Evolutionary conservation across 305 asterid genomes (phyloP), one percentile per base, ranked within the genome.

Genomic region (Fraxinus floribunda): DNA sequence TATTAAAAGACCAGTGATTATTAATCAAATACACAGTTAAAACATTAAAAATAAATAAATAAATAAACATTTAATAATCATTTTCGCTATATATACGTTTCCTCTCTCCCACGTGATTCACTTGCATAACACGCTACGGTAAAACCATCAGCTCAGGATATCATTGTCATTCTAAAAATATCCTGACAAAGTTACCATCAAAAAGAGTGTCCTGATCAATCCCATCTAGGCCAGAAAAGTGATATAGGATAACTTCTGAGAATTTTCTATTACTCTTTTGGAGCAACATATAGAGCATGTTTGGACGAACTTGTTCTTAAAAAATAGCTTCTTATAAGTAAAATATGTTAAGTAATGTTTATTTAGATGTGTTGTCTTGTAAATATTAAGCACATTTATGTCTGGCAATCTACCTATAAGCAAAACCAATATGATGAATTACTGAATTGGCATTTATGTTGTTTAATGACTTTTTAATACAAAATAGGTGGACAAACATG

Each of bases 1-100:
- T 44, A 32, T 38, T 83, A 52, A 80, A 32, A 60, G 83, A 71
- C 77, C 66, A 77, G 35, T 18, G 22, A 79, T 49, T 71, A 80
- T 68, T 70, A 76, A 80, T 72, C 49, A 77, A 41, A 71, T 52
- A 44, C 44, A 70, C 20, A 7, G 10, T 38, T 44, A 16, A 57
- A 57, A 57, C 66, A 7, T 57, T 0, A 66, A 80, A 71, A 18
- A 55, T 0, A 55, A 52, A 44, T 5, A 52, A 26, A 26, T 0
- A 5, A 5, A 5, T 5, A n/a, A 57, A n/a, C 9, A 55, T 4
- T 55, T 9, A n/a, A 57, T 57, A 57, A 57, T 57, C 26, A 57
- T 16, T 57, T 57, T n/a, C 26, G 7, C 68, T 57, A 57, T n/a
- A n/a, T 57, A 57, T n/a, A 18, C 1, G 3, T 16, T 57, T n/a